A percentile compares a stretch with the other conserved stretches of the same genome.
Evolutionary conservation across 2,329 filamentous ascomycete genomes (phyloP).

Genomic region (Coniochaeta sp.): DNA sequence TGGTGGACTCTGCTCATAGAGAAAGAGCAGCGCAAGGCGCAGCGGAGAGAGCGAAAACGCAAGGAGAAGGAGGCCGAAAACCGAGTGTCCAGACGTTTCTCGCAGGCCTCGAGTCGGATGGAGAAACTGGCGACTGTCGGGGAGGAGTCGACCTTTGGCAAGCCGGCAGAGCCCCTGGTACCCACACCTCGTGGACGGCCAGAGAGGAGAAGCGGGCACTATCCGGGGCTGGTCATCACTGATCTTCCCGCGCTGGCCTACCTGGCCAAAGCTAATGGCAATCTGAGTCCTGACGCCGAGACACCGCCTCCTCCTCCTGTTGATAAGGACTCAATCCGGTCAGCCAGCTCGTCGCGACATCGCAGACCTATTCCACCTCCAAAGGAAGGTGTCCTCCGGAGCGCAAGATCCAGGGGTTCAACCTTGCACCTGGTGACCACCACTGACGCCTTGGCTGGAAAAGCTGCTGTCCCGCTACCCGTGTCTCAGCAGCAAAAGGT

Average conservation of each 20-base stretch:
- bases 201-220: conserved; percentile 65
- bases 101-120: conserved; percentile 80
- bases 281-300: conserved; percentile 33
- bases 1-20: conserved; percentile 96
- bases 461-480: conserved; percentile 17
- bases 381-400: conserved; percentile 67
- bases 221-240: conserved; percentile 55
- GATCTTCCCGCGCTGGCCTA: conserved; percentile 77
- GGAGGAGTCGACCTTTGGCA: conserved; percentile 56
- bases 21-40: conserved; percentile 86
- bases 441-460: conserved; percentile 35
- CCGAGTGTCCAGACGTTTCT: conserved; percentile 72
- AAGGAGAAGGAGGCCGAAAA: conserved; percentile 78
- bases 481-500: conserved; percentile 33
- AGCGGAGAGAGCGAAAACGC: conserved; percentile 70
- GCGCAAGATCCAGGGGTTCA: conserved; percentile 69
- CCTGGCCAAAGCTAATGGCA: conserved; percentile 34
- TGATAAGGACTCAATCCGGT: conserved; percentile 72
- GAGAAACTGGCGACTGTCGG: conserved; percentile 77
- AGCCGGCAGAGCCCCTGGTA: conserved; percentile 36
- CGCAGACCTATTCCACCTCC: conserved; percentile 74
- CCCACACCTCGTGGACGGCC: conserved; percentile 69
- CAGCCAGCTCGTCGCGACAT: conserved; percentile 68
- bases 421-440: conserved; percentile 80
- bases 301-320: conserved; percentile 67